A percentile compares a stretch with the other conserved stretches of the same genome.
phyloP scores from a whole-genome alignment of 139 green algal genomes.

The Coelastrella sp. region DNA sequence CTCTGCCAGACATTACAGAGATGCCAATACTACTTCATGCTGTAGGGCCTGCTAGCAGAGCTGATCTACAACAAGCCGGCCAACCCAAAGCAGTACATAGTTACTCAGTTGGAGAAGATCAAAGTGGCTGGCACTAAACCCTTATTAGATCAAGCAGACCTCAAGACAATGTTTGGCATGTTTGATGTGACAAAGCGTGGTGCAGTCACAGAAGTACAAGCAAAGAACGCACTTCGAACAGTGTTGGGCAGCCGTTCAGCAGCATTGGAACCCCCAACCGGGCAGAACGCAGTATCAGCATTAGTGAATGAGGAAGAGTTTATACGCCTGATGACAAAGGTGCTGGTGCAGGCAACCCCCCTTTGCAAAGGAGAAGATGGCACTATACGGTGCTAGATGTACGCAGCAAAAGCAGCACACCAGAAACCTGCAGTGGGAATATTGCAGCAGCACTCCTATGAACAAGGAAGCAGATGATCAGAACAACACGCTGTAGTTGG shows the following conservation, averaged over 20 bases:
- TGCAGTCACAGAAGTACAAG: constrained; percentile 19
- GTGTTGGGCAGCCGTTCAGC: constrained; percentile 25
- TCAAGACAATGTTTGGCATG: constrained; percentile 37
- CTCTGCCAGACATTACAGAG: background rate
- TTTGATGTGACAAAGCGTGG: constrained; percentile 31
- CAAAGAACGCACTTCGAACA: constrained; percentile 19
- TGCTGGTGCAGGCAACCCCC: constrained; percentile 1
- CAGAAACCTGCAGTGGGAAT: too few relatives aligned
- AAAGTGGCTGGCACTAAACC: constrained; percentile 43
- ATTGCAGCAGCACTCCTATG: too few relatives aligned
- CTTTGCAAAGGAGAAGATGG: constrained; percentile 32
- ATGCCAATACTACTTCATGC: background rate
- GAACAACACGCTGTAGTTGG: too few relatives aligned
- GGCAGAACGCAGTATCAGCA: background rate
- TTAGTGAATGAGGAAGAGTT: constrained; percentile 11
- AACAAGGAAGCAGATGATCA: too few relatives aligned
- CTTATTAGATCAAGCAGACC: constrained; percentile 22
- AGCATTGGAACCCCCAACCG: background rate
- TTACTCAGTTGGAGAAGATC: constrained; percentile 37
- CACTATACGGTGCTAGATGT: background rate
- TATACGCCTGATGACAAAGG: background rate
- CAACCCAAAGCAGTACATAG: constrained; percentile 44
- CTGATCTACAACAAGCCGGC: constrained; percentile 32
- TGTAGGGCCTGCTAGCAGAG: constrained; percentile 39
- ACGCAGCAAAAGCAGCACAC: too few relatives aligned